Base-by-base conservation (phyloP, 2,329 filamentous ascomycete species). In the Aspergillus sp. region DNA sequence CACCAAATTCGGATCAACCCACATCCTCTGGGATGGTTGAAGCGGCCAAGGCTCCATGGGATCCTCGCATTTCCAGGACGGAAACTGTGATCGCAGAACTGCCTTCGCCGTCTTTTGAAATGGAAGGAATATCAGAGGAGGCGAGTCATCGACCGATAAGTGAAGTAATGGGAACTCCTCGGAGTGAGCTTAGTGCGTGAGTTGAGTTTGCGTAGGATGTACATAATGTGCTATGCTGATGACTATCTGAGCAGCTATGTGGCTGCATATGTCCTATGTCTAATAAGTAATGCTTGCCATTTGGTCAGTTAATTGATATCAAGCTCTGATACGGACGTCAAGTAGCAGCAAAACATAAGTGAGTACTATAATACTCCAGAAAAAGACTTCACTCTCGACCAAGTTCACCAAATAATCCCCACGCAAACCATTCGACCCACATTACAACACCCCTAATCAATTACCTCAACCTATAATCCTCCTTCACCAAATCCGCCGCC, bases 171-270 rank as follows among this genome's bases (percentile, higher is more conserved):
- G 57, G 57, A 0, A 52, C 51, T 19, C 47, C 39, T 17, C 30
- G 57, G 39, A 58, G 36, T 17, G 54, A 55, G 54, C 50, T 50
- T 41, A 13, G 21, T 65, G 2, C 30, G 12, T 28, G 64, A 65
- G 41, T 61, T 61, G 39, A 36, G 30, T 5, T 5, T 36, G 4
- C 10, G 8, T 17, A 17, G 5, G 10, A 12, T 43, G 41, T 21
- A 21, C 39, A 19, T 19, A 19, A 13, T n/a, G 41, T 21, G 41
- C 17, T 45, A 45, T 21, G 41, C 13, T 45, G 17, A 45, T 45
- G 17, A 21, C 9, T 13, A 21, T 45, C 9, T 13, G 30, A 5
- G 5, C 1, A 13, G 30, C 12, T 13, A 5, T 13, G 10, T 5
- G 30, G 30, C 12, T 36, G 12, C 30, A 36, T 13, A 36, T 36